These are phyloP conservation scores for Monosporascus sp. DNA, from an alignment of 2,329 filamentous ascomycete genomes.

Conservation along the genomic window DNA sequence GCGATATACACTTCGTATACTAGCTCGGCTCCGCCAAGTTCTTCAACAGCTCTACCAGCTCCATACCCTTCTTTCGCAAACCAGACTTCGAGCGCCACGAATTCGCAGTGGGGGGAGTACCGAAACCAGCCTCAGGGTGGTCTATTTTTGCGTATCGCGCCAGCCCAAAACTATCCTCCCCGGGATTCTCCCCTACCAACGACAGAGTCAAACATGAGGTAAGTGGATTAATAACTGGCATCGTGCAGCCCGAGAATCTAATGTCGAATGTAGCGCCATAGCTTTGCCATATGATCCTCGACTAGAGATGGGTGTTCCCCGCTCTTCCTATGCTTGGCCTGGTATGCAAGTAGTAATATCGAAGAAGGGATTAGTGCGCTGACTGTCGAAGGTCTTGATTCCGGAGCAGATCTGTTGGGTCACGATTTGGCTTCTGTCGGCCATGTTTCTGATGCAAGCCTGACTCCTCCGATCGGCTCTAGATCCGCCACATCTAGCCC, in stretches of 20 bases:
- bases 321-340: constrained; percentile 48
- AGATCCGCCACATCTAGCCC: constrained; percentile 55
- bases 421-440: constrained; percentile 43
- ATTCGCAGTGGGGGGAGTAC: constrained; percentile 14
- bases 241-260: constrained; percentile 1
- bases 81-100: not conserved
- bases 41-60: not conserved
- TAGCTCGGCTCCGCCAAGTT: not conserved
- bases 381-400: constrained; percentile 27
- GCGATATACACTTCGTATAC: not conserved
- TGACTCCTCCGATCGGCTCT: constrained; percentile 44
- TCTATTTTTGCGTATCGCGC: constrained; percentile 29
- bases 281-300: constrained; percentile 45
- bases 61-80: not conserved
- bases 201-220: constrained; percentile 33
- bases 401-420: constrained; percentile 33
- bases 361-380: constrained; percentile 1
- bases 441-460: constrained; percentile 42
- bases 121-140: constrained; percentile 14
- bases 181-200: constrained; percentile 12
- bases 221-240: constrained; percentile 6
- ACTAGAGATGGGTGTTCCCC: constrained; percentile 44
- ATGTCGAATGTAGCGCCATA: constrained; percentile 35
- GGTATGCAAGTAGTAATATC: constrained; percentile 29
- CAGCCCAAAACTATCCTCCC: constrained; percentile 24